These are phyloP conservation scores for Pseudoneurospora amorphoporcata DNA, from an alignment of 495 filamentous ascomycete species.

Conservation along the genomic window DNA sequence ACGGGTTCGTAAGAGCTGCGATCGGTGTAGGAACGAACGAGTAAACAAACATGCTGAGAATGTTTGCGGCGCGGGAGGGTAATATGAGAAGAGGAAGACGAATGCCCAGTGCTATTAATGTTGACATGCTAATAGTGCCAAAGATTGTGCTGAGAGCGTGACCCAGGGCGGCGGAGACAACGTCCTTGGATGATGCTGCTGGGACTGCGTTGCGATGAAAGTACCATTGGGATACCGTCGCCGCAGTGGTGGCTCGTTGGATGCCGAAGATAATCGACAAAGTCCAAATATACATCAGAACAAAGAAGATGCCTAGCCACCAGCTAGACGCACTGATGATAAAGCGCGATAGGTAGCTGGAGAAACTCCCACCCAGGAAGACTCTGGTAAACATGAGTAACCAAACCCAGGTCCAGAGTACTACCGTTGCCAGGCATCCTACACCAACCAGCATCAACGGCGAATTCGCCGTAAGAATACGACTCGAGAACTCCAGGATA, in stretches of 20 bases:
- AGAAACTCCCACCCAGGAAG: conserved; percentile 77
- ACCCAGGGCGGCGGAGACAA: conserved; percentile 69
- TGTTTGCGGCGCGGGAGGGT: conserved; percentile 54
- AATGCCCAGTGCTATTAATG: conserved; percentile 66
- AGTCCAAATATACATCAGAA: conserved; percentile 92
- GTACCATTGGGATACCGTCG: conserved; percentile 97
- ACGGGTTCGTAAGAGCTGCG: conserved; percentile 73
- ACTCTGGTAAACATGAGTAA: conserved; percentile 92
- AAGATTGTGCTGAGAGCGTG: conserved; percentile 83
- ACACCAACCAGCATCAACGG: conserved; percentile 76
- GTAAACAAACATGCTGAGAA: conserved; percentile 64
- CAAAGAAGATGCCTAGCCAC: conserved; percentile 84
- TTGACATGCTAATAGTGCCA: conserved; percentile 81
- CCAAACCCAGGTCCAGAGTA: conserved; percentile 92
- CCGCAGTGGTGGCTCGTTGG: conserved; percentile 83
- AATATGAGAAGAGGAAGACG: conserved; percentile 79
- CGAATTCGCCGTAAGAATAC: conserved; percentile 76
- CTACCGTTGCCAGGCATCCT: conserved; percentile 59
- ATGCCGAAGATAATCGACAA: conserved; percentile 74
- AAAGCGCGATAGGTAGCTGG: conserved; percentile 48
- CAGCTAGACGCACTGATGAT: conserved; percentile 78
- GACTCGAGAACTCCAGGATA: conserved; percentile 83
- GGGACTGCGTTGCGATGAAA: conserved; percentile 85
- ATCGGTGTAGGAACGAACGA: conserved; percentile 75
- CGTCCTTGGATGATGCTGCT: conserved; percentile 58